phyloP scores from a whole-genome alignment of 192 early-diverging fungal genomes.

The Backusella tarrabulga region DNA sequence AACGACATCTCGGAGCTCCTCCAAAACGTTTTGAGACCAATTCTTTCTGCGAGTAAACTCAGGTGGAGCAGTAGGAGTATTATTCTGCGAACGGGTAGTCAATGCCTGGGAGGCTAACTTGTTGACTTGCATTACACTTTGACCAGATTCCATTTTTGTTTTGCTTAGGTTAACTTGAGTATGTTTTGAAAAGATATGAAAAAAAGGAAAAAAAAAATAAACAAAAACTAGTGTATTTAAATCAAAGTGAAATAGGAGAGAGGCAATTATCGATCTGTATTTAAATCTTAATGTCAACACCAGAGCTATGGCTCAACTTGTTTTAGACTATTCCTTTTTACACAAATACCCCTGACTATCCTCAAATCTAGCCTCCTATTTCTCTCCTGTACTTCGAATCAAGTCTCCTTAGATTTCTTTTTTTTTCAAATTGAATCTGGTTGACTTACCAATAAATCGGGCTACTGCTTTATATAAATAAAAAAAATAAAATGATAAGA shows the following conservation, averaged over 20 bases:
- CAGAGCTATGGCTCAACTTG: not conserved
- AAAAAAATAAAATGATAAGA: not conserved
- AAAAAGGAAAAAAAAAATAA: not conserved
- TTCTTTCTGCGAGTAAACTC: conserved; percentile 49
- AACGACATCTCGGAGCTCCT: conserved; percentile 42
- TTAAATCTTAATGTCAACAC: not conserved
- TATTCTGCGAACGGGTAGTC: not conserved
- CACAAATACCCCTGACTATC: not conserved
- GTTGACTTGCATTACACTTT: conserved; percentile 11
- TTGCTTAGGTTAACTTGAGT: not conserved
- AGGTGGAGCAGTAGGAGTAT: not conserved
- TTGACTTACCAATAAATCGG: not conserved
- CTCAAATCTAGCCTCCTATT: not conserved
- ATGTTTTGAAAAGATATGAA: not conserved
- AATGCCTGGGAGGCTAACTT: conserved; percentile 16
- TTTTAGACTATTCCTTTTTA: conserved; percentile 1
- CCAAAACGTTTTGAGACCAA: conserved; percentile 43
- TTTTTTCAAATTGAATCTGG: conserved; percentile 1
- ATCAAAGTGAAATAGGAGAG: not conserved
- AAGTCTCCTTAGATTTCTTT: not conserved
- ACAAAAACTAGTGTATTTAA: not conserved
- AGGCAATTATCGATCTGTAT: not conserved
- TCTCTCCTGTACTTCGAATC: not conserved
- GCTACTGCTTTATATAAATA: not conserved
- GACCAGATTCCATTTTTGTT: conserved; percentile 17